Conservation (phyloP, 345 rosid species). For the Nephelium lappaceum region DNA sequence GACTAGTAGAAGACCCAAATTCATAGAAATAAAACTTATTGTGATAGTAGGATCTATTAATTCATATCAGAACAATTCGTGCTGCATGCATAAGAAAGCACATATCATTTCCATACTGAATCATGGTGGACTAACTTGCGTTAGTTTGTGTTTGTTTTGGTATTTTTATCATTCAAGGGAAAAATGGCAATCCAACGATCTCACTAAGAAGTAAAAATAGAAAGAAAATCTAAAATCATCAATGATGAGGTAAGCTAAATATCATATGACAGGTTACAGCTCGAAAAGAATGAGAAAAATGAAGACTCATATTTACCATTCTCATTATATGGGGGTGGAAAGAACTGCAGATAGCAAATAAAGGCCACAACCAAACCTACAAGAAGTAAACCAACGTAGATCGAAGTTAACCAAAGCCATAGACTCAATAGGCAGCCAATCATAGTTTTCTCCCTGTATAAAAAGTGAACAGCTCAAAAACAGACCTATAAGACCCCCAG, state of each 20-base stretch:
- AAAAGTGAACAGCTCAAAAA: background rate
- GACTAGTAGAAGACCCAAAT: no score
- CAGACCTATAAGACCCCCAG: constrained; percentile 71
- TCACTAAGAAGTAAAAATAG: no score
- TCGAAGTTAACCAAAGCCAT: background rate
- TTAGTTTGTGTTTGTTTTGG: no score
- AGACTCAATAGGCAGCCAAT: background rate
- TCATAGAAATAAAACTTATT: no score
- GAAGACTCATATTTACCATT: constrained; percentile 34
- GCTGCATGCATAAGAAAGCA: no score
- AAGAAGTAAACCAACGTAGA: background rate
- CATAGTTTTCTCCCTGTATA: background rate
- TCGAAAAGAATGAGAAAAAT: background rate
- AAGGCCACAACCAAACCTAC: constrained; percentile 56
- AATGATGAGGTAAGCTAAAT: no score
- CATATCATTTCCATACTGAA: background rate
- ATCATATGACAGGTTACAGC: background rate
- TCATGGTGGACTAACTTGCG: background rate
- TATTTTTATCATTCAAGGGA: no score
- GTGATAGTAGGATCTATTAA: background rate
- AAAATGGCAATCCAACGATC: no score
- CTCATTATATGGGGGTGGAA: constrained; percentile 60
- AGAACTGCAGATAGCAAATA: constrained; percentile 67
- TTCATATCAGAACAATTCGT: background rate
- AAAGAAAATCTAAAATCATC: no score